These are phyloP conservation scores for Eremochloa ophiuroides DNA, from an alignment of 176 grass and related monocot species.

Conservation along the genomic window DNA sequence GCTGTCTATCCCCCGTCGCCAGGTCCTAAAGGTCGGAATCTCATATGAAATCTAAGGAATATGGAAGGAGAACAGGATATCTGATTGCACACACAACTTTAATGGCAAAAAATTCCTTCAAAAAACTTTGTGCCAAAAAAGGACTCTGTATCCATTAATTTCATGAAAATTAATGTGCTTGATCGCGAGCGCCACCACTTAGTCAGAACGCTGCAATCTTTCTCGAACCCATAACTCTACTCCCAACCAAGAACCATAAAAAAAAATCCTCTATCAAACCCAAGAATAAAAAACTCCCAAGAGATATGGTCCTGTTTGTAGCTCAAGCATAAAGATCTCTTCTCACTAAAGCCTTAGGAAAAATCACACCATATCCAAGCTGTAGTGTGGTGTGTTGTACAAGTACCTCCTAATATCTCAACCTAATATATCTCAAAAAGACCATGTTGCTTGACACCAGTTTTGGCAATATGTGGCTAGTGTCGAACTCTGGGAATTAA, in stretches of 20 bases:
- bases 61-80: neutral
- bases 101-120: neutral
- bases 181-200: neutral
- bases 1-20: conserved; percentile 23
- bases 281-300: neutral
- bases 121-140: neutral
- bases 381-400: neutral
- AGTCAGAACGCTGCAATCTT: neutral
- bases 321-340: neutral
- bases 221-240: neutral
- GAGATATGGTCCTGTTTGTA: neutral
- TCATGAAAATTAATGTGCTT: neutral
- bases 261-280: neutral
- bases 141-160: neutral
- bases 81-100: neutral
- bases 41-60: conserved; percentile 34
- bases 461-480: neutral
- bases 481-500: too few relatives aligned
- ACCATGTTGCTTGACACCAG: neutral
- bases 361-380: neutral
- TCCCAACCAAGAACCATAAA: neutral
- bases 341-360: neutral
- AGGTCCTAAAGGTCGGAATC: conserved; percentile 50
- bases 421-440: neutral
- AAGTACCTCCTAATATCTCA: neutral